These are phyloP conservation scores for Aquanectria penicillioides DNA, from an alignment of 2,329 filamentous ascomycete genomes.

Conservation along the genomic window DNA sequence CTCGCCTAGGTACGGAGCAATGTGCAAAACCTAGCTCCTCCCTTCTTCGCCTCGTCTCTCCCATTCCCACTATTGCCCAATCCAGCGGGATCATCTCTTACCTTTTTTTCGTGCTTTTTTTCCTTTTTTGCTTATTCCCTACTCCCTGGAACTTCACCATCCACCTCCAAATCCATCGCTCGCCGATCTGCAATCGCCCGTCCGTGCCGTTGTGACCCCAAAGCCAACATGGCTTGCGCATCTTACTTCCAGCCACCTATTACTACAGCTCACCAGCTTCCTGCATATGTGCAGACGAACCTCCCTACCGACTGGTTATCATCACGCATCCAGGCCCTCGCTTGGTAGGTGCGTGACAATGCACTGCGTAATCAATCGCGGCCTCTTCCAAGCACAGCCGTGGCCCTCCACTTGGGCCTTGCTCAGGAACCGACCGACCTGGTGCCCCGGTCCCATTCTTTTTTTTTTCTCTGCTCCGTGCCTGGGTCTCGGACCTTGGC, in stretches of 20 bases:
- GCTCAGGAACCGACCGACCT: constrained; percentile 1
- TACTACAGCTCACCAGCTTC: neutral
- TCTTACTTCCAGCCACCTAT: constrained; percentile 15
- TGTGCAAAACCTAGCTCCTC: neutral
- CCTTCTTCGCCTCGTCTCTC: neutral
- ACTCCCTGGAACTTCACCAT: neutral
- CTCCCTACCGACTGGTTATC: neutral
- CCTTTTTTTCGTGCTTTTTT: neutral
- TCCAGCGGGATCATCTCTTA: neutral
- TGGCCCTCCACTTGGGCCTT: constrained; percentile 7
- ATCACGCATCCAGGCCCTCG: constrained; percentile 1
- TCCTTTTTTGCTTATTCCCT: constrained; percentile 2
- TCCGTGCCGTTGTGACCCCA: constrained; percentile 9
- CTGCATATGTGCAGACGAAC: neutral
- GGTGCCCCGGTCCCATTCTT: neutral
- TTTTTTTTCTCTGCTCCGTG: constrained; percentile 2
- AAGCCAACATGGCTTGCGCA: neutral
- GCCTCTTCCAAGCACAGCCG: neutral
- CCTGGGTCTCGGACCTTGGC: neutral
- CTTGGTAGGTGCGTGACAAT: constrained; percentile 11
- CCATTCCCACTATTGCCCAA: too few species aligned
- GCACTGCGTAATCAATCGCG: constrained; percentile 2
- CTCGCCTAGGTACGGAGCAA: too few species aligned
- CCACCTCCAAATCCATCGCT: constrained; percentile 6
- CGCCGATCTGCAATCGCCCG: constrained; percentile 27